Evolutionary conservation across 805 yeast species (phyloP).

Genomic region (Trichomonascus vanleenenianus): DNA sequence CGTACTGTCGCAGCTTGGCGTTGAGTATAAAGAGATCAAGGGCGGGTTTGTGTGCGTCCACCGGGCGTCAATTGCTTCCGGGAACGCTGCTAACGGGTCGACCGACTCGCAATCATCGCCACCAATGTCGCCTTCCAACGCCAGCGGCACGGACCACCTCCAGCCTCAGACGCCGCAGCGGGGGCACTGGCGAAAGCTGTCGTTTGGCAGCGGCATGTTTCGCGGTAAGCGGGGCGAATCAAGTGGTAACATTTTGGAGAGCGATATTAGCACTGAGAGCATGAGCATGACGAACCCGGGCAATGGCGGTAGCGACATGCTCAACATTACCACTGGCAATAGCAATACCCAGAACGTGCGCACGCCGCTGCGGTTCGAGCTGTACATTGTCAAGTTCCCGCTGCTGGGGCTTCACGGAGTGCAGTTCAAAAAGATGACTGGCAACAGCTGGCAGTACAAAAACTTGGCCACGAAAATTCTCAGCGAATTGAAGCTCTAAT

Average conservation of each 20-base stretch:
- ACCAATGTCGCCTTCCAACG: conserved; percentile 13
- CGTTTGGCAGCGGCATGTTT: conserved; percentile 24
- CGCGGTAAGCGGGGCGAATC: conserved; percentile 8
- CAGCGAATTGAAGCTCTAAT: conserved; percentile 54
- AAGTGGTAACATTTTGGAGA: conserved; percentile 16
- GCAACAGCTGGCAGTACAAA: conserved; percentile 94
- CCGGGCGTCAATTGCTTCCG: conserved; percentile 31
- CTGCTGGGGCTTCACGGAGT: conserved; percentile 86
- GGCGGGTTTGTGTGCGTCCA: conserved; percentile 90
- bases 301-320: conserved; percentile 30
- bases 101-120: conserved; percentile 9
- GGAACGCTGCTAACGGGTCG: neutral
- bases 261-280: conserved; percentile 27
- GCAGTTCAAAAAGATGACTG: conserved; percentile 86
- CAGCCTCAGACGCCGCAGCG: conserved; percentile 18
- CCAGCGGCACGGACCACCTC: conserved; percentile 23
- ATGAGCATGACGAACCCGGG: conserved; percentile 15
- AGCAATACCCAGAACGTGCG: conserved; percentile 18
- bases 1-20: conserved; percentile 67
- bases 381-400: conserved; percentile 87
- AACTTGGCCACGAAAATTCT: conserved; percentile 81
- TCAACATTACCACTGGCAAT: conserved; percentile 12
- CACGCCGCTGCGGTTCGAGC: conserved; percentile 79
- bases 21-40: conserved; percentile 77
- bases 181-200: conserved; percentile 23